These are phyloP conservation scores for Coemansia sp. DNA, from an alignment of 192 early-diverging fungal genomes.

Conservation along the genomic window DNA sequence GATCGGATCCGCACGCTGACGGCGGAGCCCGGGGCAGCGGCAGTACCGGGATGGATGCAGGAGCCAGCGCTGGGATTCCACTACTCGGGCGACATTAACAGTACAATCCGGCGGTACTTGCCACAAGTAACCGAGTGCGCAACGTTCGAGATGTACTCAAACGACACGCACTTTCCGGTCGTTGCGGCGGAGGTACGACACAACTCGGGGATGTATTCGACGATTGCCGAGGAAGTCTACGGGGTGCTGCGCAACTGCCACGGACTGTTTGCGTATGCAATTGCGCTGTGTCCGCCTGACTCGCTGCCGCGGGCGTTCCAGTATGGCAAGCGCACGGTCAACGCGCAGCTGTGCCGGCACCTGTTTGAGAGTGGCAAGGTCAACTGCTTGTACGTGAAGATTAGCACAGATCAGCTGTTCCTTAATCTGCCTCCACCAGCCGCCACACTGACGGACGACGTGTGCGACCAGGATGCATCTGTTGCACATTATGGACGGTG, in stretches of 20 bases:
- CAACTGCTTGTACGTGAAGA: conserved; percentile 56
- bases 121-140: conserved; percentile 50
- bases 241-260: conserved; percentile 60
- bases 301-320: conserved; percentile 68
- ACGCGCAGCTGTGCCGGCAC: conserved; percentile 64
- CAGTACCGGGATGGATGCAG: conserved; percentile 14
- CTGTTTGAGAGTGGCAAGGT: conserved; percentile 65
- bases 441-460: conserved; percentile 47
- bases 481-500: conserved; percentile 51
- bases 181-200: conserved; percentile 66
- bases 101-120: conserved; percentile 32
- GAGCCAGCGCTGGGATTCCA: conserved; percentile 49
- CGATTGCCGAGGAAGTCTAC: conserved; percentile 59
- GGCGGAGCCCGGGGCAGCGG: conserved; percentile 7
- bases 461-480: conserved; percentile 27
- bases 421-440: conserved; percentile 61
- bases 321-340: conserved; percentile 66
- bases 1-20: conserved; percentile 68
- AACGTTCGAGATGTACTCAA: conserved; percentile 65
- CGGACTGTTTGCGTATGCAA: conserved; percentile 62
- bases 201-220: conserved; percentile 50
- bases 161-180: conserved; percentile 74
- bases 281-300: conserved; percentile 59
- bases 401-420: conserved; percentile 61
- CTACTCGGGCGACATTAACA: conserved; percentile 43